Evolutionary conservation across 1,284 basidiomycete genomes (phyloP), one percentile per base, ranked within the genome.

Genomic region (Stygiomarasmius scandens): DNA sequence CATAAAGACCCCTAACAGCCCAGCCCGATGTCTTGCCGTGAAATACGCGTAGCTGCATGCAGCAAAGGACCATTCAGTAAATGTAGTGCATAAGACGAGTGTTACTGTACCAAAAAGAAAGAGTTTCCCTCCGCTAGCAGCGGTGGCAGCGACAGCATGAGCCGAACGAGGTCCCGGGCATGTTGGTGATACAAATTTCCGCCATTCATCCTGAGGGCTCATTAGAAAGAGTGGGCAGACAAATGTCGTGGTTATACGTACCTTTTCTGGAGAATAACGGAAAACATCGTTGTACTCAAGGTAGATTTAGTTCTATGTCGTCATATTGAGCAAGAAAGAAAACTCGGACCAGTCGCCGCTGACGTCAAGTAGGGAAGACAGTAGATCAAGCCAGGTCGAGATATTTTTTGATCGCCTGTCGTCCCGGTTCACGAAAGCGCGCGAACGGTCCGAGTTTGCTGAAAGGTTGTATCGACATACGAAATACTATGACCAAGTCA

Each of bases 121-220:
- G 0, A 96, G 77, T 66, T 93, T 93, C 0, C 93, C 93, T 1
- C 93, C 93, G 19, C 85, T 86, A 1, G 82, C 81, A 0, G 90
- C 84, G 6, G 85, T 85, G 0, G 84, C 82, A 12, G 89, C 89
- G 4, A 91, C 86, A 8, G 90, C 89, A 69, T 95, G 93, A 0
- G 93, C 92, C 12, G 90, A 92, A 27, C 93, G 78, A 0, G 93
- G 93, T 0, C 91, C 90, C 0, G 93, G 94, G 61, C 89, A 92
- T 0, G 85, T 92, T 14, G 86, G 87, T 0, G 90, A 93, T 41
- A 92, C 81, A 64, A 92, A 95, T 66, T 86, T 87, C 9, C 90
- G 80, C 93, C 93, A 95, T 77, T 95, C 93, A 63, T 94, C 86
- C 84, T 89, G 1, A 52, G 19, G 27, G 2, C 3, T 8, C 9